Evolutionary conservation across 495 filamentous ascomycete species (phyloP).

Genomic region (Penicillium parvum): DNA sequence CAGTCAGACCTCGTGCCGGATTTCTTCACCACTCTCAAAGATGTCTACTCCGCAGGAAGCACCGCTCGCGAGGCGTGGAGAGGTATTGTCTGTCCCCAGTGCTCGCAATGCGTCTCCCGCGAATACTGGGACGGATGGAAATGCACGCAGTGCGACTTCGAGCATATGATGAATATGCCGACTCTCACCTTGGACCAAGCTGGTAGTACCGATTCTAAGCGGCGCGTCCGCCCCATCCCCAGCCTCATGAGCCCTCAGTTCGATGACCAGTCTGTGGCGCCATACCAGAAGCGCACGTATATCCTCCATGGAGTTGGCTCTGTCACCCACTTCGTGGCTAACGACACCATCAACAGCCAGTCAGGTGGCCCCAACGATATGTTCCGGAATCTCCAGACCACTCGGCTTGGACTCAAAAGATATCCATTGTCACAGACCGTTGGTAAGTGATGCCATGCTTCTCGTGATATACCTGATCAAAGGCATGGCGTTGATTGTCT

Average conservation of each 20-base stretch:
- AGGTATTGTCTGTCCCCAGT: conserved; percentile 73
- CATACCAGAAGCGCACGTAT: conserved; percentile 31
- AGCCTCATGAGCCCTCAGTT: conserved; percentile 28
- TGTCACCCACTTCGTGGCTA: conserved; percentile 60
- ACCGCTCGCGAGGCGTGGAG: conserved; percentile 43
- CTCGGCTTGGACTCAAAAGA: conserved; percentile 56
- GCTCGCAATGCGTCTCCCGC: conserved; percentile 59
- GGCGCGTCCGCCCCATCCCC: neutral
- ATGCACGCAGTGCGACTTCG: conserved; percentile 53
- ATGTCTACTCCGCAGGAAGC: conserved; percentile 21
- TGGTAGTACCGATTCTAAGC: neutral
- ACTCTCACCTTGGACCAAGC: conserved; percentile 11
- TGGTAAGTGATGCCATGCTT: conserved; percentile 33
- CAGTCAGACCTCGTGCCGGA: conserved; percentile 28
- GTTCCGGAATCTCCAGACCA: conserved; percentile 55
- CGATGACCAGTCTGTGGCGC: conserved; percentile 13
- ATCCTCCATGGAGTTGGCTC: conserved; percentile 46
- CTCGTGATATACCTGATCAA: neutral
- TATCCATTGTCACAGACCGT: conserved; percentile 40
- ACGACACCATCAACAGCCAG: conserved; percentile 42
- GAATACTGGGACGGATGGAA: conserved; percentile 60
- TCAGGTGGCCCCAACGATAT: conserved; percentile 58
- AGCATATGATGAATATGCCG: conserved; percentile 28
- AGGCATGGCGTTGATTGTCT: neutral
- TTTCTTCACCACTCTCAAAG: conserved; percentile 33